Conservation (phyloP, 345 rosid genomes). For the Hibiscus syriacus region DNA sequence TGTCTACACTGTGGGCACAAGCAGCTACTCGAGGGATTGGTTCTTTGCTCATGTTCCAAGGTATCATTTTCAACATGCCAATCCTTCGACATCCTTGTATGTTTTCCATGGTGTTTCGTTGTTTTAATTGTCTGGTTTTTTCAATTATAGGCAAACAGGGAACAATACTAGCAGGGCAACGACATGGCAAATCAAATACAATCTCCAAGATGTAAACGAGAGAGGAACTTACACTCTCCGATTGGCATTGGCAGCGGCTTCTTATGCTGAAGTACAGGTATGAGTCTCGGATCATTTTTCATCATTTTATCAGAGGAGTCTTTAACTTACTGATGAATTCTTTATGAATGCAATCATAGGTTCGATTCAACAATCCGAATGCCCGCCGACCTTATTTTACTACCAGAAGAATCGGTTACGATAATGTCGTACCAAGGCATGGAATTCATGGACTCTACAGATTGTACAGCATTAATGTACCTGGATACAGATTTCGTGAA, state of each 20-base stretch:
- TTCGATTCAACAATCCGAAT: conserved; percentile 39
- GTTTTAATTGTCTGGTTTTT: background rate
- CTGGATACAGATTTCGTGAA: conserved; percentile 22
- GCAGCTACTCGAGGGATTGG: conserved; percentile 54
- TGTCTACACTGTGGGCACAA: conserved; percentile 32
- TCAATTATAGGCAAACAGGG: conserved; percentile 28
- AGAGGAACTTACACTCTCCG: conserved; percentile 49
- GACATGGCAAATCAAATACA: conserved; percentile 63
- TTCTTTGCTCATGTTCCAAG: conserved; percentile 74
- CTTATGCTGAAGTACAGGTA: conserved; percentile 40
- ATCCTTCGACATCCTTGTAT: background rate
- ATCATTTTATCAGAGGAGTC: background rate
- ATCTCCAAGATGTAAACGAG: conserved; percentile 22
- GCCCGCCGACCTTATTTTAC: conserved; percentile 30
- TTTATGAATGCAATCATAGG: conserved; percentile 20
- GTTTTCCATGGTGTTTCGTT: background rate
- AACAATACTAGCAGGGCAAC: conserved; percentile 29
- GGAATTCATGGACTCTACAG: conserved; percentile 80
- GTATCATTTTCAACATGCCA: conserved; percentile 17
- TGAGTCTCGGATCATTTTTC: background rate
- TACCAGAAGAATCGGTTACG: conserved; percentile 53
- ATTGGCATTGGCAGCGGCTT: conserved; percentile 70
- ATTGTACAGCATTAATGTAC: conserved; percentile 42
- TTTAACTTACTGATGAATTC: background rate
- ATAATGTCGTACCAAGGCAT: conserved; percentile 80